Evolutionary conservation across 306 rosid species (phyloP).

Genomic region (Rosa lucieae): DNA sequence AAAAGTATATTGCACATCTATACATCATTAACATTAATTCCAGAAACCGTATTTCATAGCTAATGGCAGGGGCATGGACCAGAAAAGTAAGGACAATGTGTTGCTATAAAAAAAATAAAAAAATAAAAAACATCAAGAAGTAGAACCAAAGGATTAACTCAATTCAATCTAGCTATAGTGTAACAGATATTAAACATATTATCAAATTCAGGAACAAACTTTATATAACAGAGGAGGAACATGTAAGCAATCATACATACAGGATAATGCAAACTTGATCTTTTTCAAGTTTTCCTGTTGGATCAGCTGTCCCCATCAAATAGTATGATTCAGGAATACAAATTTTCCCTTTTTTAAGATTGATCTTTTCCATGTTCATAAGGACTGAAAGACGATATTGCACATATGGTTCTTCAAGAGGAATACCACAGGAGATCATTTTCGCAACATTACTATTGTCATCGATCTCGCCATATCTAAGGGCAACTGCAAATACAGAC

Average conservation of each 20-base stretch:
- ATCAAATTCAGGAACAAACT: background rate
- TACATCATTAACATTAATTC: background rate
- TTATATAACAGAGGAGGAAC: background rate
- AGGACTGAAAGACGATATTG: conserved; percentile 43
- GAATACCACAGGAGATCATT: conserved; percentile 71
- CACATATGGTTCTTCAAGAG: conserved; percentile 73
- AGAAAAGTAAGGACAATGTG: background rate
- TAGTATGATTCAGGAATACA: conserved; percentile 51
- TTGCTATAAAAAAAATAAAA: background rate
- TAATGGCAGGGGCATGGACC: background rate
- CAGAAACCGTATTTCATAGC: background rate
- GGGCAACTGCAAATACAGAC: conserved; percentile 44
- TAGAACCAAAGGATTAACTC: background rate
- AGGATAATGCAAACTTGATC: conserved; percentile 71
- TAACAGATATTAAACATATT: background rate
- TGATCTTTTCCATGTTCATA: conserved; percentile 39
- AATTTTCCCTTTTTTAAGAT: conserved; percentile 53
- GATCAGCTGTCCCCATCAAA: conserved; percentile 88
- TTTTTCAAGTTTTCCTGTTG: conserved; percentile 47
- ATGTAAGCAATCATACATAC: conserved; percentile 40
- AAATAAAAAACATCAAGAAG: background rate
- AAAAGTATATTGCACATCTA: background rate
- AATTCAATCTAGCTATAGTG: background rate
- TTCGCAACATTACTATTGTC: conserved; percentile 38
- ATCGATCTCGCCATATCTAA: conserved; percentile 53